Evolutionary conservation across 306 rosid genomes (phyloP).

Genomic region (Medicago arabica): DNA sequence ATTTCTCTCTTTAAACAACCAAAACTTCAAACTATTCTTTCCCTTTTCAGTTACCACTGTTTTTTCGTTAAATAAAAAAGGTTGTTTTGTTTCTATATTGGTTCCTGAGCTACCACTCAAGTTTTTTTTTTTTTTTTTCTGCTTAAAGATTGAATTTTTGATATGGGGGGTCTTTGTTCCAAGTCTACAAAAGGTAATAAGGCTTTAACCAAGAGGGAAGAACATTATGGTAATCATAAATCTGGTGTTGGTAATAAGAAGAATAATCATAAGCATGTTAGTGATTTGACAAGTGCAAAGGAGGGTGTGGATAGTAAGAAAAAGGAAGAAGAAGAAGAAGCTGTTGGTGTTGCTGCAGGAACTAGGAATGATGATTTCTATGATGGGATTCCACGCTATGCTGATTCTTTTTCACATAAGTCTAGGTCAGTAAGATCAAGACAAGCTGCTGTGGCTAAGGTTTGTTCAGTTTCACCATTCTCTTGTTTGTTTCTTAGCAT

Average conservation of each 20-base stretch:
- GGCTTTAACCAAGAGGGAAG: constrained; percentile 47
- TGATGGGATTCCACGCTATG: constrained; percentile 81
- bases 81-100: constrained; percentile 1
- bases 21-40: neutral
- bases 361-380: constrained; percentile 57
- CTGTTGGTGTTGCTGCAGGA: constrained; percentile 1
- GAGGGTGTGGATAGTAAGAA: constrained; percentile 41
- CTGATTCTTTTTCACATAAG: constrained; percentile 57
- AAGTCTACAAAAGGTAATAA: constrained; percentile 50
- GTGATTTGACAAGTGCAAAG: constrained; percentile 41
- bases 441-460: constrained; percentile 81
- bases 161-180: constrained; percentile 82
- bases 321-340: constrained; percentile 36
- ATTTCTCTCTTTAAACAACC: too few relatives aligned
- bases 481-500: neutral
- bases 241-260: constrained; percentile 38
- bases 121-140: too few relatives aligned
- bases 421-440: constrained; percentile 72
- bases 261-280: constrained; percentile 24
- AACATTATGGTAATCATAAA: constrained; percentile 33
- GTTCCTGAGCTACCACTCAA: constrained; percentile 27
- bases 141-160: constrained; percentile 19
- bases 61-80: constrained; percentile 4
- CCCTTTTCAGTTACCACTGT: constrained; percentile 1
- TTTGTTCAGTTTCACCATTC: constrained; percentile 31